Evolutionary conservation across 202 grass and related monocot species (phyloP), one percentile per base, ranked within the genome.

Genomic region (Setaria italica): DNA sequence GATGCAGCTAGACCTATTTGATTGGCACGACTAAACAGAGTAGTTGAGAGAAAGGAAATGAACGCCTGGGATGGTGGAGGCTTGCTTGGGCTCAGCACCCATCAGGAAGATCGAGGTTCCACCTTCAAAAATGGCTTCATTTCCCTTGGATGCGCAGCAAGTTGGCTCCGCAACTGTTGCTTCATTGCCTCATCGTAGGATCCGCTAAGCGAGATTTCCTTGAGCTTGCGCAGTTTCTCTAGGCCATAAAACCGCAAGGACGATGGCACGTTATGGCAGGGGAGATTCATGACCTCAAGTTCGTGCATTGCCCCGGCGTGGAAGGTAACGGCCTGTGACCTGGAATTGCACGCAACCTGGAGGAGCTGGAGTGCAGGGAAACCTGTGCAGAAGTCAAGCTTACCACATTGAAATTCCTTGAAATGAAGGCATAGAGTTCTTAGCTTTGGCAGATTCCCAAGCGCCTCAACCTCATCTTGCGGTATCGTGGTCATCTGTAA

Each of bases 251-350:
- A 45, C 42, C 7, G 3, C 42, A 45, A 45, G 42, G 25, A 25
- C 25, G 42, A 58, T 21, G 58, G 75, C 1, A 30, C 62, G 0
- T 17, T 48, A 47, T 16, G 41, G 42, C 64, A 78, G 51, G 12
- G 16, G 46, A 86, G 21, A 54, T 79, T 70, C 30, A 80, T 55
- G 15, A 39, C 29, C 67, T 80, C 46, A 34, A 80, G 84, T 0
- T 9, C 0, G 0, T 0, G 11, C 60, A 63, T 63, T 5, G 21
- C 25, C 25, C 25, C 25, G 25, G 25, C 25, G 25, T 1, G 0
- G 1, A 3, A 0, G 4, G 12, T 55, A 0, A 80, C 46, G 15
- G 30, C 0, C 4, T 21, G 0, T 11, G 62, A 21, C 9, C 0
- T 73, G 20, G 4, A 33, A 20, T 4, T 0, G 6, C 4, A 64